Base-by-base conservation (phyloP, 306 rosid species). In the Nissolia schottii region DNA sequence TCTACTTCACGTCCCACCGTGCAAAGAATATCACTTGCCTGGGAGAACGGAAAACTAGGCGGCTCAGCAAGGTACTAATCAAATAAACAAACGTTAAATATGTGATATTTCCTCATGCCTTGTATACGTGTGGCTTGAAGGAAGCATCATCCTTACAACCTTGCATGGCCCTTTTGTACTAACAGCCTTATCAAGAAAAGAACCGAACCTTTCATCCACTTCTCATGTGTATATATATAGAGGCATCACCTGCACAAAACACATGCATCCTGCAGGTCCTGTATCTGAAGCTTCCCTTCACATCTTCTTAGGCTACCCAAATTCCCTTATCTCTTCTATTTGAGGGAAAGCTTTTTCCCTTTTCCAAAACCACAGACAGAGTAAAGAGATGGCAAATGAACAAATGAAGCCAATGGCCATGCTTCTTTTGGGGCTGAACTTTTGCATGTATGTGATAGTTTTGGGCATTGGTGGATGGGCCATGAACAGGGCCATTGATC, bases 381-480 rank as follows among this genome's bases (percentile, higher is more conserved):
- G 18, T 27, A 6, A 16, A 76, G 62, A 79, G 61, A 91, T 95
- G 99, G 97, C 93, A 8, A 76, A 23, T 46, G 74, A 60, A 6
- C 85, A 85, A 81, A 38, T 92, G 84, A 92, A 95, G 71, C 29
- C 90, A 0, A 28, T 84, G 20, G 99, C 96, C 3, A 76, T 88
- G 1, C 56, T 95, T 69, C 97, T 95, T 84, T 77, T 95, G 83
- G 43, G 25, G 5, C 90, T 95, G 9, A 95, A 95, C 62, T 89
- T 89, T 67, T 91, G 97, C 84, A 95, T 95, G 99, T 92, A 89
- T 79, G 97, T 73, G 55, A 67, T 95, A 9, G 81, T 95, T 19
- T 72, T 95, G 64, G 97, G 90, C 83, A 87, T 95, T 63, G 96
- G 96, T 31, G 92, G 88, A 20, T 95, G 99, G 99, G 99, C 99